Evolutionary conservation across 352 stramenopile species (phyloP).

Genomic region (Pythium volutum): DNA sequence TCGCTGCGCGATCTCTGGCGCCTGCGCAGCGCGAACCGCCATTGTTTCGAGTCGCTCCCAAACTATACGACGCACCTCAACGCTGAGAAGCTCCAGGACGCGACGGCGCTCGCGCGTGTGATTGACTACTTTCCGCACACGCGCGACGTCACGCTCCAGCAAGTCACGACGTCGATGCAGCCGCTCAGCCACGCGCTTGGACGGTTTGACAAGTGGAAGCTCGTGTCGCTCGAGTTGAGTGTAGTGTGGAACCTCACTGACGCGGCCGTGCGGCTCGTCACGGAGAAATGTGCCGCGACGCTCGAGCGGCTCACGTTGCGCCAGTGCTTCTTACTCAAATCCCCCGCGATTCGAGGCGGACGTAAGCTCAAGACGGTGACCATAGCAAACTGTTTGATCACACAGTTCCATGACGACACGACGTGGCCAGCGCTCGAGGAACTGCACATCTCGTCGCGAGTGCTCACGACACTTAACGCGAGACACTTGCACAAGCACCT

Average conservation of each 20-base stretch:
- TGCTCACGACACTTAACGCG: conserved; percentile 38
- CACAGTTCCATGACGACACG: conserved; percentile 38
- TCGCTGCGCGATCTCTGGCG: conserved; percentile 37
- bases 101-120: conserved; percentile 25
- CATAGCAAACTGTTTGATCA: conserved; percentile 46
- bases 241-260: conserved; percentile 50
- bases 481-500: conserved; percentile 43
- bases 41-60: conserved; percentile 29
- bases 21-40: conserved; percentile 30
- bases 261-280: conserved; percentile 37
- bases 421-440: conserved; percentile 43
- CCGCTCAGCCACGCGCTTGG: conserved; percentile 35
- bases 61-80: conserved; percentile 45
- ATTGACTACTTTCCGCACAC: conserved; percentile 39
- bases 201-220: conserved; percentile 20
- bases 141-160: conserved; percentile 35
- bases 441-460: conserved; percentile 45
- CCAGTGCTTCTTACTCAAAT: conserved; percentile 60
- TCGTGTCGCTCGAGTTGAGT: conserved; percentile 43
- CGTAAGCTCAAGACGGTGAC: conserved; percentile 33
- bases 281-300: conserved; percentile 27
- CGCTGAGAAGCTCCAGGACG: conserved; percentile 27
- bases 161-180: conserved; percentile 30
- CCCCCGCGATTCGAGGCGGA: conserved; percentile 34
- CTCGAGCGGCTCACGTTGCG: conserved; percentile 47